Conservation (phyloP, 1,139 yeast species). For the Pichia sp. region DNA sequence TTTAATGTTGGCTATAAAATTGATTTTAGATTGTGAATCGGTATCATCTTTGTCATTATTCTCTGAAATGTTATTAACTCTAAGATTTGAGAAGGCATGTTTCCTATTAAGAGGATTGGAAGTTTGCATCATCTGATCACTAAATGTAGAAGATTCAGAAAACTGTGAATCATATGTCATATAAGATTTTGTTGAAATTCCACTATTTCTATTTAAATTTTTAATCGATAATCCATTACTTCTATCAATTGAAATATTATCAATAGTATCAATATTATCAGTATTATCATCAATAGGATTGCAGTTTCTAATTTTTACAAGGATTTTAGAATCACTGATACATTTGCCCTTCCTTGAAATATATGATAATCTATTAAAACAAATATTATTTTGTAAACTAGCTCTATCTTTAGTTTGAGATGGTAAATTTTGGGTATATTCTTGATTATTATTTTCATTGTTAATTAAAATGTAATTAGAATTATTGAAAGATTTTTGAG, state of each 20-base stretch:
- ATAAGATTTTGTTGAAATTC: conserved; percentile 38
- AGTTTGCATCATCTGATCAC: not conserved
- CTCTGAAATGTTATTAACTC: conserved; percentile 1
- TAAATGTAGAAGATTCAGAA: conserved; percentile 25
- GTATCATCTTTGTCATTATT: not conserved
- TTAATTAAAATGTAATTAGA: no score
- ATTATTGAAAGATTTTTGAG: no score
- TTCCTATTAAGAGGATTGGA: conserved; percentile 11
- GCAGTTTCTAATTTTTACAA: not conserved
- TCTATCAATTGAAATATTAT: not conserved
- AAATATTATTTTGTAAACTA: conserved; percentile 6
- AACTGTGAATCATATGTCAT: conserved; percentile 50
- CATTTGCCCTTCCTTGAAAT: conserved; percentile 3
- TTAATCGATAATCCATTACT: conserved; percentile 17
- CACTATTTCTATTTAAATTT: conserved; percentile 21
- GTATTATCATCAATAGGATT: not conserved
- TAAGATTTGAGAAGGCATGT: conserved; percentile 12
- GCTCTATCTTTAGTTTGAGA: not conserved
- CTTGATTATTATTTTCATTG: no score
- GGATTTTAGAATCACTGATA: conserved; percentile 9
- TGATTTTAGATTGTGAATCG: not conserved
- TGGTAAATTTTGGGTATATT: not conserved
- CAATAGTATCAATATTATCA: not conserved
- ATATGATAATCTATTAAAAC: not conserved
- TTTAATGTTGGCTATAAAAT: no score